Base-by-base conservation (phyloP, 2,329 filamentous ascomycete species). In the Cladosporium sp. region DNA sequence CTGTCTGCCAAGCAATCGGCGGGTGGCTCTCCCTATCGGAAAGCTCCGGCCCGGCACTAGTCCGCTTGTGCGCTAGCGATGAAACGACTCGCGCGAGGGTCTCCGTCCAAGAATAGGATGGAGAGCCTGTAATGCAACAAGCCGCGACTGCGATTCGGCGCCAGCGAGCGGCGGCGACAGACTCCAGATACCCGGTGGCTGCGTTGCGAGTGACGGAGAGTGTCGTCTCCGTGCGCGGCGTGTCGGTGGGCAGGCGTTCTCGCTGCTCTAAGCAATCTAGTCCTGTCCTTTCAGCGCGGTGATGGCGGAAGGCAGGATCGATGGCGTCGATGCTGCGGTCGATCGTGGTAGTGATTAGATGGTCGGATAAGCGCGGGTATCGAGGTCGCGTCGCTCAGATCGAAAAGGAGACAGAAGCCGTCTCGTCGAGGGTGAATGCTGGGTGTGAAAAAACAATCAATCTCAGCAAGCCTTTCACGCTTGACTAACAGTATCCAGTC, bases 351-450 rank as follows among this genome's bases (percentile, higher is more conserved):
- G 11, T 28, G 33, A 46, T 46, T 37, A 46, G 33, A 46, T n/a
- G 9, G 18, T 37, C 48, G 48, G 48, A 50, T 50, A 18, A 31
- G 28, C 14, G 28, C 46, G 46, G 46, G 18, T 33, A 28, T 28
- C 22, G 22, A 28, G 7, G 22, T 28, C 22, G 22, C 14, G 37
- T 22, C 31, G 37, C 16, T 33, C 18, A 32, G 18, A 38, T 28
- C 22, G 22, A 34, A 31, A 31, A 49, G 37, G 28, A 41, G 40
- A 9, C 28, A 28, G 28, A 40, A 41, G 10, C 11, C 2, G 19
- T 14, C 13, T n/a, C 16, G 18, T 3, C 11, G 33, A 31, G 6
- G 19, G 35, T 32, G 6, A 37, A 13, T 18, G 45, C 40, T 28
- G 45, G 38, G 2, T 16, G 38, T 16, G 13, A 16, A 41, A 10